Evolutionary conservation across 108 stramenopile species (phyloP), one percentile per base, ranked within the genome.

Genomic region (Skeletonema potamos): DNA sequence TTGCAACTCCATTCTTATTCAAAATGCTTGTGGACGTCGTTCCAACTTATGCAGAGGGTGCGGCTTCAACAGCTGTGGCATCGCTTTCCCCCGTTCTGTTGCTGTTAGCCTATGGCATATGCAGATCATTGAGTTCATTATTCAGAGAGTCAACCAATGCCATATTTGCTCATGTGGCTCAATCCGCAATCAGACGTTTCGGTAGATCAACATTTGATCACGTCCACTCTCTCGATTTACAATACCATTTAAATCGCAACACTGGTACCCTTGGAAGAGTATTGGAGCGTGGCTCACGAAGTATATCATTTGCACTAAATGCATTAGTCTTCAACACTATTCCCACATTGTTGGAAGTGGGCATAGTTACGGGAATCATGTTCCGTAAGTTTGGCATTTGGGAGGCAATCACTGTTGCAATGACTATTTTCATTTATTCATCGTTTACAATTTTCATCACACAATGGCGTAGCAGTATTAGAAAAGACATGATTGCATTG

Each of bases 1-100:
- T 99, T 39, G 85, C 92, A 62, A 93, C 97, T 27, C 98, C 98
- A 24, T 99, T 95, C 66, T 74, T 98, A 27, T 98, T 99, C 92
- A 99, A 99, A 56, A 66, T 77, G 36, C 56, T 98, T 63, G 94
- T 99, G 8, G 98, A 99, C 73, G 43, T 85, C 15, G 27, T 90
- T 15, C 81, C 83, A 17, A 64, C 28, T 20, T 58, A 43, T 9
- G 48, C 48, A 8, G 48, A 51, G 0, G 48, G 48, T 30, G 22
- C 22, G 18, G 41, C 41, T 30, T 6, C 26, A 18, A 1, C 75
- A 36, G n/a, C 54, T 2, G 11, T 37, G 15, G 46, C 73, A 33
- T 65, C 81, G 3, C 46, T 81, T 43, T 85, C 83, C 28, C 86
- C 83, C 28, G 70, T 76, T 13, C 37, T 89, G 17, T 58, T 96